Percentiles rank a stretch among this genome's conserved stretches.
Conservation (phyloP, 768 basidiomycete species). For the Leucocoprinus birnbaumii region DNA sequence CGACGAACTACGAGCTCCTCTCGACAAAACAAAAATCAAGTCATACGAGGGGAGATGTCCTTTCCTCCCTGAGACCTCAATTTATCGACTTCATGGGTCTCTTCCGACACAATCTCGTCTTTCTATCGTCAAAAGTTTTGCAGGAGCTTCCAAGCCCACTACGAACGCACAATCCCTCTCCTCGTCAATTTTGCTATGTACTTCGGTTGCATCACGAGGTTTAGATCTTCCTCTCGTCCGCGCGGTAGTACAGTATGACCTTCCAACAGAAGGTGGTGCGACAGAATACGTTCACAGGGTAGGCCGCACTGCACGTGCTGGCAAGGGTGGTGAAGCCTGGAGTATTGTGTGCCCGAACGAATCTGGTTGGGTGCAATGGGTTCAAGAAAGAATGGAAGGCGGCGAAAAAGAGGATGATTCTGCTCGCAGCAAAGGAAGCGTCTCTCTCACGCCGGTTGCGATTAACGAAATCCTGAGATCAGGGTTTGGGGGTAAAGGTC, state of each 20-base stretch:
- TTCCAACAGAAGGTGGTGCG: slow-evolving; percentile 94
- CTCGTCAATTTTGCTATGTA: slow-evolving; percentile 81
- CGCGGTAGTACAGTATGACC: slow-evolving; percentile 93
- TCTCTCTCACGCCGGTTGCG: slow-evolving; percentile 54
- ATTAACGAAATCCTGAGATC: slow-evolving; percentile 70
- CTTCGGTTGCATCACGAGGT: slow-evolving; percentile 97
- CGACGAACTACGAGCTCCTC: background rate
- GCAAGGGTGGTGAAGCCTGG: slow-evolving; percentile 96
- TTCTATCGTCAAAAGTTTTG: slow-evolving; percentile 81
- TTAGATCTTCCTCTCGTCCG: slow-evolving; percentile 93
- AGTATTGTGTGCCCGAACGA: slow-evolving; percentile 87
- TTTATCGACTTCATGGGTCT: slow-evolving; percentile 93
- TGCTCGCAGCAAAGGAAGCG: slow-evolving; percentile 22
- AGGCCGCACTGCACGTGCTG: slow-evolving; percentile 94
- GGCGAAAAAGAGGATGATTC: slow-evolving; percentile 26
- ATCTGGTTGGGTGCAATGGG: slow-evolving; percentile 87
- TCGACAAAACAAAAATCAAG: slow-evolving; percentile 4
- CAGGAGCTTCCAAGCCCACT: slow-evolving; percentile 32
- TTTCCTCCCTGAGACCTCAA: slow-evolving; percentile 75
- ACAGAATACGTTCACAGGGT: slow-evolving; percentile 98
- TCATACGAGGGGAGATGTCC: slow-evolving; percentile 50
- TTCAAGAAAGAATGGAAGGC: slow-evolving; percentile 77
- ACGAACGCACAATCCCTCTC: slow-evolving; percentile 29
- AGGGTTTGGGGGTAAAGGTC: slow-evolving; percentile 84
- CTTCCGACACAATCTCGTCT: slow-evolving; percentile 79